These are phyloP conservation scores for Coniella vitis DNA, from an alignment of 2,329 filamentous ascomycete species.

Conservation along the genomic window DNA sequence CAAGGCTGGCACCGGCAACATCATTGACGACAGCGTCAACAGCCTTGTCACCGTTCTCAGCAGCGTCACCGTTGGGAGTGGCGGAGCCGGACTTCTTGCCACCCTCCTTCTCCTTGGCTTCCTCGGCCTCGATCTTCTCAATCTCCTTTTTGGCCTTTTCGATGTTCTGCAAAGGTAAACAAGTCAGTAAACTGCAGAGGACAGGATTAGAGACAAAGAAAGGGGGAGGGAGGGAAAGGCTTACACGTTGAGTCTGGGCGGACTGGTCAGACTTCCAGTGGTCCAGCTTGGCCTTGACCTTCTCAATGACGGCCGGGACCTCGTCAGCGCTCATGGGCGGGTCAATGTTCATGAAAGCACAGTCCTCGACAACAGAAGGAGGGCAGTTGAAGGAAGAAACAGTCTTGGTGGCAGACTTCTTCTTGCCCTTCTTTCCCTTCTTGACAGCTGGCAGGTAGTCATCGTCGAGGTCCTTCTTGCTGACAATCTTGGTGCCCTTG, in stretches of 20 bases:
- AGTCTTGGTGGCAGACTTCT: constrained; percentile 44
- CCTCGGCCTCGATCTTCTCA: constrained; percentile 71
- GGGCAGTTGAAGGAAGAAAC: constrained; percentile 66
- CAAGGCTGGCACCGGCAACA: constrained; percentile 45
- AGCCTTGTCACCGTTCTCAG: constrained; percentile 38
- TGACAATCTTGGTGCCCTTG: constrained; percentile 76
- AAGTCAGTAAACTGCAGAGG: background rate
- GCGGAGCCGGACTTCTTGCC: constrained; percentile 27
- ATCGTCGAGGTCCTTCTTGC: constrained; percentile 84
- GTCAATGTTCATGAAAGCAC: constrained; percentile 75
- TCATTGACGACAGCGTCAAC: constrained; percentile 48
- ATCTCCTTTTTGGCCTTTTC: constrained; percentile 96
- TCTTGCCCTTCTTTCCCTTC: constrained; percentile 87
- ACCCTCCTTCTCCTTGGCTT: constrained; percentile 38
- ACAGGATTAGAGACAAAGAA: too few species aligned
- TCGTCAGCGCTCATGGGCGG: constrained; percentile 82
- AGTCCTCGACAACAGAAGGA: constrained; percentile 86
- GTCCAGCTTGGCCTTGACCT: constrained; percentile 85
- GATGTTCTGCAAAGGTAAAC: constrained; percentile 62
- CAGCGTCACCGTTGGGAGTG: constrained; percentile 32
- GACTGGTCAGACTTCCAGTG: constrained; percentile 90
- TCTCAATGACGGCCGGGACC: constrained; percentile 72
- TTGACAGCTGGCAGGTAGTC: constrained; percentile 75
- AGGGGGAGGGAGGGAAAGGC: constrained; percentile 24
- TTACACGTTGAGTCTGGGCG: constrained; percentile 81